Base-by-base conservation (phyloP, 2,329 filamentous ascomycete genomes). In the Lasiodiplodia hormozganensis region DNA sequence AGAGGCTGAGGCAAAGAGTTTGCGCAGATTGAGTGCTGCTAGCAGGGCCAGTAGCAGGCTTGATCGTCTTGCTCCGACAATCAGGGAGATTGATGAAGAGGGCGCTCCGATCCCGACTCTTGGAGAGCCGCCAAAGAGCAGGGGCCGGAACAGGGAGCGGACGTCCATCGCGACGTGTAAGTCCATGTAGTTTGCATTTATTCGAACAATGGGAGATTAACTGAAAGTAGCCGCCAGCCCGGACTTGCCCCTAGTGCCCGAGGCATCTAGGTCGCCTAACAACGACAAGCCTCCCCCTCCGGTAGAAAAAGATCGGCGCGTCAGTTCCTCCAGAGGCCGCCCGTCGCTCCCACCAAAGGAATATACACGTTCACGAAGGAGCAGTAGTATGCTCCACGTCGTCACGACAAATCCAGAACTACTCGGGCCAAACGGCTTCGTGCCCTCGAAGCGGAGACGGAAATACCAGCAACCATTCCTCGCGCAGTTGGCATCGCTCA, bases 1-100 rank as follows among this genome's bases (percentile, higher is more conserved):
- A 73, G 94, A 99, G 74, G 86, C 87, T 1, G 93, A 98, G 75
- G 89, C 89, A 68, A 91, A 93, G 77, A 92, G 89, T 70, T 85
- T 96, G 36, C 87, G 94, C 65, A 89, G 95, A 51, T 84, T 98
- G 56, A 98, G 96, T 70, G 93, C 92, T 68, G 94, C 95, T 6
- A 97, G 94, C 69, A 94, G 92, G 68, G 94, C 95, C 5, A 97
- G 94, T 69, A 95, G 92, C 77, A 90, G 94, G 40, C 83, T 97
- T 7, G 93, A 96, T 76, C 88, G 92, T 52, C 87, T 96, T 75
- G 92, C 92, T 2, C 90, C 93, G 11, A 90, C 89, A 23, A 83
- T 96, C 18, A 87, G 89, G 56, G 92, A 94, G 71, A 92, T 95
- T 14, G 89, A 94, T 69, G 93, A 96, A 78, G 92, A 94, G 76